Evolutionary conservation across 345 rosid genomes (phyloP), one percentile per base, ranked within the genome.

Genomic region (Fremontodendron californicum): DNA sequence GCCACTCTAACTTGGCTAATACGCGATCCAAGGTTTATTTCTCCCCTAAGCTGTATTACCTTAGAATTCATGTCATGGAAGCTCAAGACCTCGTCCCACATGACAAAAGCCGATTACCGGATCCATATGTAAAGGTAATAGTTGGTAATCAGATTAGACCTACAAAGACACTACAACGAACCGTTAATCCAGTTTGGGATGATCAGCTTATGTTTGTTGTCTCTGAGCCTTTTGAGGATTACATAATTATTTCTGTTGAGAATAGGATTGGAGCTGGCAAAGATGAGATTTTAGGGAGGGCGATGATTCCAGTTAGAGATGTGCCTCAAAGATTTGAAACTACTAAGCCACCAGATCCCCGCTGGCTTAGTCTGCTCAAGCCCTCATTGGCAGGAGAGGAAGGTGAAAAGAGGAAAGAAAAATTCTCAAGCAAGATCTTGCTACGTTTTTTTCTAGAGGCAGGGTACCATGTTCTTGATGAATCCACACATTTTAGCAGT

Each of bases 401-500:
- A 72, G 88, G 86, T 75, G 90, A 88, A 81, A 94, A 89, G 89
- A 92, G 81, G 78, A 94, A 91, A 76, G 91, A 77, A n/a, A 94
- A 94, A 72, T 96, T 96, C 79, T 84, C 98, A 6, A 96, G 98
- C 85, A 89, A 88, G 91, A 92, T 96, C 77, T 84, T 85, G 80
- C 67, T 89, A 55, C 77, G 85, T 60, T 9, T 90, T 27, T 86
- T 90, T 82, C 68, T 96, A 63, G 98, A 96, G 63, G 92, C 93
- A 8, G 97, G 99, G n/a, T 94, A 94, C 80, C 98, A 96, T 81
- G 98, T 94, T 73, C 93, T 96, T 51, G 99, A 96, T 12, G 99
- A 96, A 82, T 90, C 98, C 16, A 91, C 97, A 0, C 92, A 90
- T 83, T 92, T 94, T 73, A 96, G 98, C 86, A 94, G 98, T 63